phyloP scores from a whole-genome alignment of 2,329 filamentous ascomycete species.

The Amesomyces nigricolor region DNA sequence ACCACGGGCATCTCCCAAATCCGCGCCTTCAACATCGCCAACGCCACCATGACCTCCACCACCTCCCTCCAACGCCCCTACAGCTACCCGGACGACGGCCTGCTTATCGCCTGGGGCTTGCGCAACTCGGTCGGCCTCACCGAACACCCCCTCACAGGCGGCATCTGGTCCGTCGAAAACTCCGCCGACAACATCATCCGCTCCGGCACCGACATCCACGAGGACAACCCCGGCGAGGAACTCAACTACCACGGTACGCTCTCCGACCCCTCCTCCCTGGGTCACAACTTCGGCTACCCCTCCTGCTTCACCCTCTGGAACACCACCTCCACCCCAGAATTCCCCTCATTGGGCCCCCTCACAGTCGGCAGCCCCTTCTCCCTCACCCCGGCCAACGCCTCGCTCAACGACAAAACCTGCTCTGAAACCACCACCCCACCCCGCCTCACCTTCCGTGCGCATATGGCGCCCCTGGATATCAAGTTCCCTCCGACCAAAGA shows the following conservation, averaged over 20 bases:
- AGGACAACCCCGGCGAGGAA: slow-evolving; percentile 65
- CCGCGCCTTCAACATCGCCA: slow-evolving; percentile 48
- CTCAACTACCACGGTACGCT: slow-evolving; percentile 64
- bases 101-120: slow-evolving; percentile 56
- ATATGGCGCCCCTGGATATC: slow-evolving; percentile 67
- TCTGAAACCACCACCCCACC: slow-evolving; percentile 42
- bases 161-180: slow-evolving; percentile 59
- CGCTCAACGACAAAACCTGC: slow-evolving; percentile 42
- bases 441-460: slow-evolving; percentile 54
- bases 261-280: slow-evolving; percentile 26
- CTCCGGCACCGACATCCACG: slow-evolving; percentile 51
- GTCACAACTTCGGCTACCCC: slow-evolving; percentile 64
- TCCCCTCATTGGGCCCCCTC: slow-evolving; percentile 39
- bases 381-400: slow-evolving; percentile 28
- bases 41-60: slow-evolving; percentile 22
- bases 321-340: slow-evolving; percentile 40
- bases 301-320: slow-evolving; percentile 63
- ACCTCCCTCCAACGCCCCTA: slow-evolving; percentile 28
- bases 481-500: slow-evolving; percentile 48
- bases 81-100: slow-evolving; percentile 45
- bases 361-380: slow-evolving; percentile 47
- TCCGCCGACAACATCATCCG: slow-evolving; percentile 53
- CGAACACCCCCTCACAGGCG: slow-evolving; percentile 47
- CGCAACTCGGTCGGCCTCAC: slow-evolving; percentile 64
- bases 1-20: slow-evolving; percentile 60